A percentile compares a stretch with the other conserved stretches of the same genome.
Conservation (phyloP, 768 basidiomycete genomes). For the Mycena crocata region DNA sequence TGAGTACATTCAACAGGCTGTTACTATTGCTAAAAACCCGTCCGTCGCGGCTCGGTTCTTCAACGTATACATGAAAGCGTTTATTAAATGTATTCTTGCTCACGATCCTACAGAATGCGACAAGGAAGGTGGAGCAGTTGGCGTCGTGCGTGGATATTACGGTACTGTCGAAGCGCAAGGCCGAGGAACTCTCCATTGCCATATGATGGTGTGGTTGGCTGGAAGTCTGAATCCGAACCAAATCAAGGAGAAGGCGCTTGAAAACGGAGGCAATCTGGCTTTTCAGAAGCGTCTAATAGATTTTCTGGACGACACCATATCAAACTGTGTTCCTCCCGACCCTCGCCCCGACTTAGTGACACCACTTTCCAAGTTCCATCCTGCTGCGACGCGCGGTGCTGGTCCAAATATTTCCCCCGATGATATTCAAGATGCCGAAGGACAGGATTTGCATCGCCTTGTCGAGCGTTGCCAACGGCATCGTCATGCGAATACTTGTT, state of each 20-base stretch:
- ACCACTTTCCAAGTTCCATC: conserved; percentile 1
- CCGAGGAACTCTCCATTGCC: conserved; percentile 2
- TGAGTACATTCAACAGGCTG: background rate
- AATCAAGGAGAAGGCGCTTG: conserved; percentile 15
- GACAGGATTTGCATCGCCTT: conserved; percentile 11
- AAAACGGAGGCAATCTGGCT: background rate
- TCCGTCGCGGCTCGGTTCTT: conserved; percentile 36
- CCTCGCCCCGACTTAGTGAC: background rate
- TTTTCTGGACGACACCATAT: conserved; percentile 25
- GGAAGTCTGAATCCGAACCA: conserved; percentile 19
- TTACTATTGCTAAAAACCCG: conserved; percentile 33
- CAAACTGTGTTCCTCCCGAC: conserved; percentile 7
- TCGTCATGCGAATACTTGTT: conserved; percentile 41
- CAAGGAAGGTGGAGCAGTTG: background rate
- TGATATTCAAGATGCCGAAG: background rate
- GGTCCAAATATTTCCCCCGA: background rate
- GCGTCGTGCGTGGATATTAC: conserved; percentile 2
- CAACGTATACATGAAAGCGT: conserved; percentile 29
- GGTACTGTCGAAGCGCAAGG: conserved; percentile 10
- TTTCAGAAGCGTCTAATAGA: conserved; percentile 17
- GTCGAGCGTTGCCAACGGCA: conserved; percentile 37
- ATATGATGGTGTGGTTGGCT: conserved; percentile 8
- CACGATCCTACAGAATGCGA: conserved; percentile 4
- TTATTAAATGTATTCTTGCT: conserved; percentile 27
- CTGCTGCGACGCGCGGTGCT: conserved; percentile 1